Evolutionary conservation across 2,329 filamentous ascomycete species (phyloP).

Genomic region (Chalara sp.): DNA sequence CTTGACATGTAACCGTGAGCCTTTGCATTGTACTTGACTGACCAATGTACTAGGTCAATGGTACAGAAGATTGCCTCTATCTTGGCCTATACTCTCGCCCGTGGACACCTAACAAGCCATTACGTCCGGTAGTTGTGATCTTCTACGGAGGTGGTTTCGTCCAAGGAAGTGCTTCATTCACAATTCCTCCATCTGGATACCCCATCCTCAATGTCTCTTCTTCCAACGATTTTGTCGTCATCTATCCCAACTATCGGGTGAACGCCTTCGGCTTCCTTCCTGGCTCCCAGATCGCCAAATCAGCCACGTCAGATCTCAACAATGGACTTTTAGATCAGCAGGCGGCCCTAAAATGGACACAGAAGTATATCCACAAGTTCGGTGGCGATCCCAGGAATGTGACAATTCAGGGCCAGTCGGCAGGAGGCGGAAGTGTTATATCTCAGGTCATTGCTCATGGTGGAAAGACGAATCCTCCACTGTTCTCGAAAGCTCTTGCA

Average conservation of each 20-base stretch:
- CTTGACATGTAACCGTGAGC: no score
- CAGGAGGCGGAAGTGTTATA: conserved; percentile 46
- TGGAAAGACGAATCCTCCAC: conserved; percentile 31
- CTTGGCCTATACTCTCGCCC: conserved; percentile 53
- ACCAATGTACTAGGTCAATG: conserved; percentile 31
- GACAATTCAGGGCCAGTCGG: conserved; percentile 54
- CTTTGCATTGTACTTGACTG: neutral
- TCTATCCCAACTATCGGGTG: conserved; percentile 58
- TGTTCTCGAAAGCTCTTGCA: conserved; percentile 45
- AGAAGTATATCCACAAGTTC: conserved; percentile 49
- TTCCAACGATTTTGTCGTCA: conserved; percentile 43
- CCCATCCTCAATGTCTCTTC: conserved; percentile 49
- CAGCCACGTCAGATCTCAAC: conserved; percentile 49
- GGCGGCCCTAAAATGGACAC: conserved; percentile 50
- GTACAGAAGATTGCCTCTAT: conserved; percentile 55
- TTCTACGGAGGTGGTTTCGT: conserved; percentile 59
- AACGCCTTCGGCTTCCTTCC: conserved; percentile 64
- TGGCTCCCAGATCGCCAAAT: conserved; percentile 42
- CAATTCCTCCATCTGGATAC: conserved; percentile 48
- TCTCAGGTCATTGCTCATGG: conserved; percentile 44
- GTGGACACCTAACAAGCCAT: conserved; percentile 37
- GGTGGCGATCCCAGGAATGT: conserved; percentile 51
- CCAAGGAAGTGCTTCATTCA: conserved; percentile 47
- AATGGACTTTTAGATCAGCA: conserved; percentile 57
- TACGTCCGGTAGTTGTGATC: conserved; percentile 50